Percentiles rank a stretch among this genome's conserved stretches.
Evolutionary conservation across 192 early-diverging fungal genomes (phyloP).

Genomic region (Gonapodya prolifera): DNA sequence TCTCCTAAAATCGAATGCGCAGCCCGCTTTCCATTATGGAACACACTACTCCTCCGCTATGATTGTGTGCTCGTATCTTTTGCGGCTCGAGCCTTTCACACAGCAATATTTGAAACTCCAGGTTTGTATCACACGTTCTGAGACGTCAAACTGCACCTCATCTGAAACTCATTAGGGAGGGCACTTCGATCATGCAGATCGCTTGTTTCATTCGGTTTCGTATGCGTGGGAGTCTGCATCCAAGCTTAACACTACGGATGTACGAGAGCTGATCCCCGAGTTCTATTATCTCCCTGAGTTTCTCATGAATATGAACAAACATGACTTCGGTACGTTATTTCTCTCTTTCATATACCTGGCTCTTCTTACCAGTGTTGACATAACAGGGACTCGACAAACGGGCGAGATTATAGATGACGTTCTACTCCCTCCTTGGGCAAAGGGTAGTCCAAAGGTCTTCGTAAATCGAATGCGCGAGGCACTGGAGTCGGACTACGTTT

Average conservation of each 20-base stretch:
- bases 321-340: constrained; percentile 39
- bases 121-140: constrained; percentile 10
- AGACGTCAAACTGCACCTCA: neutral
- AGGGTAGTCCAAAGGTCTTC: constrained; percentile 65
- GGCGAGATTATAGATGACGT: constrained; percentile 49
- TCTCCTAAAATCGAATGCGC: constrained; percentile 25
- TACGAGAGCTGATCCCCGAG: constrained; percentile 90
- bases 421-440: constrained; percentile 75
- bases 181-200: constrained; percentile 72
- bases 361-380: constrained; percentile 23
- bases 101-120: constrained; percentile 62
- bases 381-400: constrained; percentile 56
- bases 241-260: constrained; percentile 62
- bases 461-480: constrained; percentile 69
- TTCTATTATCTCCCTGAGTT: constrained; percentile 95
- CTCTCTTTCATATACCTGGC: neutral
- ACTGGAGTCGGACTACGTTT: constrained; percentile 69
- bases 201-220: constrained; percentile 62
- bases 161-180: constrained; percentile 39
- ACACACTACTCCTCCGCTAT: constrained; percentile 93
- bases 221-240: constrained; percentile 65
- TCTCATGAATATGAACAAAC: constrained; percentile 56
- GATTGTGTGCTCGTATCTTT: constrained; percentile 75
- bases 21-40: constrained; percentile 71
- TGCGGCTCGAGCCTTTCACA: constrained; percentile 84